These are phyloP conservation scores for Coniochaeta sp. DNA, from an alignment of 2,329 filamentous ascomycete genomes.

Conservation along the genomic window DNA sequence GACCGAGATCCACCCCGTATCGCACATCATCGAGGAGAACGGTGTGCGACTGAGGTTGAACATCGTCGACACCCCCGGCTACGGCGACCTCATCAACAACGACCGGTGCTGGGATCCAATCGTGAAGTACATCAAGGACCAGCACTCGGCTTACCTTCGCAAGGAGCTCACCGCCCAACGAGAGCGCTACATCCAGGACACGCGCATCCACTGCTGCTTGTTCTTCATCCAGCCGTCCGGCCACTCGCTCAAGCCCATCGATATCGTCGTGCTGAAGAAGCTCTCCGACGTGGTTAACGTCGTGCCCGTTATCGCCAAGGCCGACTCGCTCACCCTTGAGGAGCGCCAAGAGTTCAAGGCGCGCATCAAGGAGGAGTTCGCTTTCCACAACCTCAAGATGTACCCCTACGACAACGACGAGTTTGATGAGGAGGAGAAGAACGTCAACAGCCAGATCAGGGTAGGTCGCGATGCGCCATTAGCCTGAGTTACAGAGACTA, in stretches of 20 bases:
- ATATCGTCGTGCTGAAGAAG: conserved; percentile 99
- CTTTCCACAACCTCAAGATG: conserved; percentile 99
- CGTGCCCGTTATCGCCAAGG: conserved; percentile 97
- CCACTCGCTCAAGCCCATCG: conserved; percentile 97
- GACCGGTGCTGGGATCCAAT: conserved; percentile 99
- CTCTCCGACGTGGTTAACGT: conserved; percentile 98
- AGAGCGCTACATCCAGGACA: conserved; percentile 98
- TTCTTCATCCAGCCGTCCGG: conserved; percentile 99
- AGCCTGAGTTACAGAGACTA: not conserved
- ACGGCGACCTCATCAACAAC: conserved; percentile 98
- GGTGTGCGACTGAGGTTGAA: conserved; percentile 94
- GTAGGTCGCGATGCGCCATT: conserved; percentile 37
- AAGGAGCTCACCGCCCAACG: conserved; percentile 99
- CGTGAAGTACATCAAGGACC: conserved; percentile 99
- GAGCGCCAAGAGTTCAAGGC: conserved; percentile 97
- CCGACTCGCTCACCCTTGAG: conserved; percentile 90
- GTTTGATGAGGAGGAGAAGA: conserved; percentile 93
- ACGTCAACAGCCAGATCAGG: conserved; percentile 94
- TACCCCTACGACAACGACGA: conserved; percentile 99
- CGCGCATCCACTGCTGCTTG: conserved; percentile 96
- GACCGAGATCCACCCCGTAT: conserved; percentile 96
- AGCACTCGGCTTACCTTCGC: conserved; percentile 97
- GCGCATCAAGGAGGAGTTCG: conserved; percentile 98
- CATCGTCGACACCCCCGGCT: conserved; percentile 98
- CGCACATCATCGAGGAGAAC: conserved; percentile 99